Evolutionary conservation across 2,329 filamentous ascomycete genomes (phyloP).

Genomic region (Xylariaceae sp.): DNA sequence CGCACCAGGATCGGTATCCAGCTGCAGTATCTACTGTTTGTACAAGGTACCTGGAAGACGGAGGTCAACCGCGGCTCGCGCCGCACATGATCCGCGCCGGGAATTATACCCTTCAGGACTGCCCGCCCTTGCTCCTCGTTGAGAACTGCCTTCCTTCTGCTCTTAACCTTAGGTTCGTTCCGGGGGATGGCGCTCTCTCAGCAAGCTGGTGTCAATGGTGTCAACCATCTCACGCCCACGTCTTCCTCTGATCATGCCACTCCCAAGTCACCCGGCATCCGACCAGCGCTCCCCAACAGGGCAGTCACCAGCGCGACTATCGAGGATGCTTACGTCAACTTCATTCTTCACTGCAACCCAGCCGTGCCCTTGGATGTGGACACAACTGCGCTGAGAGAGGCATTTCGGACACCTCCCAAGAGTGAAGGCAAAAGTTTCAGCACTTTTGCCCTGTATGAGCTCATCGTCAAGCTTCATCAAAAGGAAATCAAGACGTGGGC

Average conservation of each 20-base stretch:
- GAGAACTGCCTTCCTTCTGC: no score
- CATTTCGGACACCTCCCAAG: conserved; percentile 74
- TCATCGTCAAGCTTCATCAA: conserved; percentile 71
- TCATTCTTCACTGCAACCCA: conserved; percentile 89
- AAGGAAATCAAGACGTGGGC: conserved; percentile 93
- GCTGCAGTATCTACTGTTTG: no score
- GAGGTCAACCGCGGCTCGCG: no score
- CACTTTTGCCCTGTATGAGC: conserved; percentile 68
- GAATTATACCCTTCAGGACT: no score
- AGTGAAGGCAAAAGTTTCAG: conserved; percentile 85
- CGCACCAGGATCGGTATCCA: no score
- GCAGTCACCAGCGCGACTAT: conserved; percentile 65
- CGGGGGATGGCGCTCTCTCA: conserved; percentile 28
- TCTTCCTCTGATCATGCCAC: conserved; percentile 26
- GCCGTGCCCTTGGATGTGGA: conserved; percentile 65
- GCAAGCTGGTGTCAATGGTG: conserved; percentile 23
- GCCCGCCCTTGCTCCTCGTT: background rate
- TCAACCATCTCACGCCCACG: conserved; percentile 25
- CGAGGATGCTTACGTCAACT: conserved; percentile 75
- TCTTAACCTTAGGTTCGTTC: no score
- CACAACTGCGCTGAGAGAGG: conserved; percentile 64
- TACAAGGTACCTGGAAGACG: no score
- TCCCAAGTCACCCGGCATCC: conserved; percentile 23
- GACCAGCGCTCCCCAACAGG: conserved; percentile 54
- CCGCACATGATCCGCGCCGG: no score